phyloP scores from a whole-genome alignment of 805 yeast species.

The Sporopachydermia lactativora region DNA sequence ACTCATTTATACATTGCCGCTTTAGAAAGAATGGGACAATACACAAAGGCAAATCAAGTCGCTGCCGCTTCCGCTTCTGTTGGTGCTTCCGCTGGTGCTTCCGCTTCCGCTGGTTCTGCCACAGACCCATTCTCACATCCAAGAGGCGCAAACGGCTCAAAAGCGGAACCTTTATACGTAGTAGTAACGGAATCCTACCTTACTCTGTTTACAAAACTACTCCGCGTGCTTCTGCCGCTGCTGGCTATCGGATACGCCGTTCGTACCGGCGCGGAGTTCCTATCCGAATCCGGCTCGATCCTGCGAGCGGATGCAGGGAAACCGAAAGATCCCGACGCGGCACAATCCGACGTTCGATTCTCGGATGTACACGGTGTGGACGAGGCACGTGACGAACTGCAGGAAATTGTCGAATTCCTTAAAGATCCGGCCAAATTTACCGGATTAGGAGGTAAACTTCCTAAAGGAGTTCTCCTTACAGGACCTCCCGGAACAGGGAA shows the following conservation, averaged over 20 bases:
- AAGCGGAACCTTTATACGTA: slow-evolving; percentile 85
- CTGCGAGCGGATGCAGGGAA: slow-evolving; percentile 34
- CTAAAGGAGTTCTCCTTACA: slow-evolving; percentile 90
- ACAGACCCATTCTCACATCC: slow-evolving; percentile 3
- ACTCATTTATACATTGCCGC: slow-evolving; percentile 72
- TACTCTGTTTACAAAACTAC: slow-evolving; percentile 70
- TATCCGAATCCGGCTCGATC: slow-evolving; percentile 74
- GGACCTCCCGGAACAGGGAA: slow-evolving; percentile 99
- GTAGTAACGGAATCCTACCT: slow-evolving; percentile 75
- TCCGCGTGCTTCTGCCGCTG: slow-evolving; percentile 76
- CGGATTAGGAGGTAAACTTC: slow-evolving; percentile 92
- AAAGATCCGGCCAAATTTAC: slow-evolving; percentile 95
- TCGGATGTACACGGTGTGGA: slow-evolving; percentile 95
- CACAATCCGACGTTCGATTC: slow-evolving; percentile 76
- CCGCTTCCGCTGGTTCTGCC: slow-evolving; percentile 11
- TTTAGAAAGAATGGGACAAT: slow-evolving; percentile 59
- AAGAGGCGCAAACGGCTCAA: slow-evolving; percentile 32
- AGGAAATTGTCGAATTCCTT: slow-evolving; percentile 94
- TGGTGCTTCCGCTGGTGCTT: slow-evolving; percentile 16
- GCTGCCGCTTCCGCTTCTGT: slow-evolving; percentile 42
- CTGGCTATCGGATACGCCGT: slow-evolving; percentile 72
- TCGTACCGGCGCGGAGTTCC: slow-evolving; percentile 61
- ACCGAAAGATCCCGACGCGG: slow-evolving; percentile 50
- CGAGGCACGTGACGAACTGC: slow-evolving; percentile 94
- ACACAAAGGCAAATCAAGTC: slow-evolving; percentile 68